These are phyloP conservation scores for Excoecaria cochinchinensis DNA, from an alignment of 345 rosid genomes.

Conservation along the genomic window DNA sequence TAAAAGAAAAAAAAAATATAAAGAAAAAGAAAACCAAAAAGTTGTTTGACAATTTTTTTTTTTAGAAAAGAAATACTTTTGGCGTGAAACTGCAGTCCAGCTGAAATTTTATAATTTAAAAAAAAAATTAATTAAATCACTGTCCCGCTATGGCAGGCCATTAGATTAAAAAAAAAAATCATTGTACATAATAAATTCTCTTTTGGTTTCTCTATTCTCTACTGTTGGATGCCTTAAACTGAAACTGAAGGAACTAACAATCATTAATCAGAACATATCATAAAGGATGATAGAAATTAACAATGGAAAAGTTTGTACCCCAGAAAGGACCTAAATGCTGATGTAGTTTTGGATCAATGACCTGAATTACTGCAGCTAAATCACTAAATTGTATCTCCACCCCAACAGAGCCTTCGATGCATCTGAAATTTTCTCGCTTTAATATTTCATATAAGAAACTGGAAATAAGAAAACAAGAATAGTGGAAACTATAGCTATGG, in stretches of 20 bases:
- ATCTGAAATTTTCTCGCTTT: constrained; percentile 89
- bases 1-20: too few species aligned
- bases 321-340: constrained; percentile 75
- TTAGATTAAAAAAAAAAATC: neutral
- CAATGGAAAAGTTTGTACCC: constrained; percentile 5
- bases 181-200: neutral
- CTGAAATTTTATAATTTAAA: too few species aligned
- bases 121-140: too few species aligned
- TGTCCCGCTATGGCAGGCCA: too few species aligned
- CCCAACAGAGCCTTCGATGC: constrained; percentile 86
- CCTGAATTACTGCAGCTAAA: constrained; percentile 84
- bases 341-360: constrained; percentile 93
- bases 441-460: constrained; percentile 31
- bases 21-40: too few species aligned
- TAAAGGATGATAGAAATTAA: neutral
- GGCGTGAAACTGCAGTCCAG: too few species aligned
- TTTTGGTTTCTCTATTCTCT: neutral
- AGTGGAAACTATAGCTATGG: constrained; percentile 8
- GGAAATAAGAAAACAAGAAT: constrained; percentile 22
- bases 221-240: neutral
- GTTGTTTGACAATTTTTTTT: too few species aligned
- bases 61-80: too few species aligned
- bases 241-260: constrained; percentile 2
- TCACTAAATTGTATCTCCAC: constrained; percentile 88
- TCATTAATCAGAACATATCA: neutral